Base-by-base conservation (phyloP, 2,329 filamentous ascomycete genomes). In the Cercospora beticola region DNA sequence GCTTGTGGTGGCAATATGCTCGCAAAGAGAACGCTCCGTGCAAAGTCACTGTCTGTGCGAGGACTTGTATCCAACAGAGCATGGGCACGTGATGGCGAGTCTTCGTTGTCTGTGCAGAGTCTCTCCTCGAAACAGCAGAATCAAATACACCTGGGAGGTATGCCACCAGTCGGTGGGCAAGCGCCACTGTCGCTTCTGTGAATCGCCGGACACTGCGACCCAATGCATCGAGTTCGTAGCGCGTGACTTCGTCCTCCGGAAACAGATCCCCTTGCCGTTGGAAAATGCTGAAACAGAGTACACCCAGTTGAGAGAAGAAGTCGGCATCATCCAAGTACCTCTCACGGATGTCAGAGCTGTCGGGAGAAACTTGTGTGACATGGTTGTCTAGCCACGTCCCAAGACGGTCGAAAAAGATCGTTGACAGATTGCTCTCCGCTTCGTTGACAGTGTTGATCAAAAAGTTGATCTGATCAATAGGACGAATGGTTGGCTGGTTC, bases 271-370 rank as follows among this genome's bases (percentile, higher is more conserved):
- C 62, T 59, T 60, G 52, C 4, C 40, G 64, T 30, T 66, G 56
- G 62, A 81, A 78, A 43, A 78, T 69, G n/a, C 73, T 69, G n/a
- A 76, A 67, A 21, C 66, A 75, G 26, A 73, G 62, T 7, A 60
- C 26, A 26, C 71, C 72, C 4, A 74, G 49, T 3, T 64, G 36
- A 14, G 56, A 59, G 69, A 75, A 74, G 70, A 76, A 75, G 12
- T 68, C 61, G 28, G 40, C 33, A 43, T 72, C 68, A 49, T 68
- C 36, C 43, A 71, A 26, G 43, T 74, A 74, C n/a, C 52, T 60
- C 26, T 69, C 56, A 18, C 66, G 65, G 33, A 60, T 16, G 23
- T 30, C 21, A 43, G 64, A n/a, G 7, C 23, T 46, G 33, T 66
- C 30, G 66, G 67, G 8, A 63, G 63, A 12, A 28, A 71, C 74